Conservation (phyloP, 2,329 filamentous ascomycete species). For the Fusarium xyrophilum region DNA sequence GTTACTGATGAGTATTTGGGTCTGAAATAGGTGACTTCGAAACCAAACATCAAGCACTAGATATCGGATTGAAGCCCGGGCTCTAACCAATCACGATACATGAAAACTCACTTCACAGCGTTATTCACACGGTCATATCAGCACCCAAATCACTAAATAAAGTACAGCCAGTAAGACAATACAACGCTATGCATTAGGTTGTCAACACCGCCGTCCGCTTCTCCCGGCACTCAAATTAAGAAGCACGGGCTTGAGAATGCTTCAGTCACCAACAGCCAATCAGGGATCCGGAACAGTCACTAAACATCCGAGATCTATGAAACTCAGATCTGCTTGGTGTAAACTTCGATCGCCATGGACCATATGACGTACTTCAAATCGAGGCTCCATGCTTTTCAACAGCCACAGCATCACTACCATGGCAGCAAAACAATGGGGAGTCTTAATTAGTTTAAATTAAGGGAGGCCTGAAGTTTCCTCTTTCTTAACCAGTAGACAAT, state of each 20-base stretch:
- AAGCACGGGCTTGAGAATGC: background rate
- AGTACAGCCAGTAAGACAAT: background rate
- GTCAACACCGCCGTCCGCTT: background rate
- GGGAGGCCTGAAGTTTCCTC: background rate
- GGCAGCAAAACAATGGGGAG: constrained; percentile 13
- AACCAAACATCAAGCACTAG: background rate
- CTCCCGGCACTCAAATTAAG: background rate
- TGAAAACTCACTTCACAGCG: background rate
- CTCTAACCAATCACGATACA: background rate
- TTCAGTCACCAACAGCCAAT: constrained; percentile 7
- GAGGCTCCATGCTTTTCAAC: constrained; percentile 25
- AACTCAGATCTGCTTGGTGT: constrained; percentile 35
- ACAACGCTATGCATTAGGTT: background rate
- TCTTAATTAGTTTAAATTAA: background rate
- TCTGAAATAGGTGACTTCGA: background rate
- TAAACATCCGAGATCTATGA: background rate
- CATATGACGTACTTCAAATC: constrained; percentile 45
- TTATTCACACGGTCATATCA: background rate
- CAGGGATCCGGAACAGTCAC: background rate
- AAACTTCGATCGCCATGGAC: constrained; percentile 43
- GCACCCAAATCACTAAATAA: background rate
- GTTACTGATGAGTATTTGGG: background rate
- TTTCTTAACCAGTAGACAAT: background rate
- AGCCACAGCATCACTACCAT: constrained; percentile 38
- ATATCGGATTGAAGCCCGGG: background rate